Conservation (phyloP, 2,329 filamentous ascomycete species). For the Chlorencoelia australis region DNA sequence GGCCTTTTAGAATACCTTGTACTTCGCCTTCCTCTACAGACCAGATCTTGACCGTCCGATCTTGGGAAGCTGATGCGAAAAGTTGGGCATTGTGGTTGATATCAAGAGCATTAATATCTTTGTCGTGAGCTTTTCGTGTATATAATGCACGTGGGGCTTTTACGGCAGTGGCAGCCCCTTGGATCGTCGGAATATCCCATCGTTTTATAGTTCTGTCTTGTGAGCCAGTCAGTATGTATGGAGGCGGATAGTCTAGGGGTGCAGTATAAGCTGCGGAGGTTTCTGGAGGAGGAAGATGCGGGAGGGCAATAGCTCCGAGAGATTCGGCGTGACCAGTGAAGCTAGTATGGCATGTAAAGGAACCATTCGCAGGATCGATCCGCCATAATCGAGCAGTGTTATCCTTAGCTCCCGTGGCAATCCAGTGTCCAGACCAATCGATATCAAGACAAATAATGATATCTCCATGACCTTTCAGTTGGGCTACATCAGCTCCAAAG, state of each 20-base stretch:
- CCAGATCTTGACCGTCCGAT: slow-evolving; percentile 96
- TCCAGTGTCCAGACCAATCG: slow-evolving; percentile 96
- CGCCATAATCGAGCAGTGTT: slow-evolving; percentile 90
- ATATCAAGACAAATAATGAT: slow-evolving; percentile 92
- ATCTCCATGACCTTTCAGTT: slow-evolving; percentile 84
- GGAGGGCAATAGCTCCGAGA: slow-evolving; percentile 77
- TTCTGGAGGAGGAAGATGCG: slow-evolving; percentile 56
- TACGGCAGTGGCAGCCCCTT: slow-evolving; percentile 35
- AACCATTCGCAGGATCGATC: slow-evolving; percentile 63
- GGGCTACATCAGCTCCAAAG: slow-evolving; percentile 81
- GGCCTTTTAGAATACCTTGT: slow-evolving; percentile 81
- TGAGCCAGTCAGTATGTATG: slow-evolving; percentile 82
- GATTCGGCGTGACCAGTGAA: slow-evolving; percentile 94
- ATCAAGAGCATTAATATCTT: slow-evolving; percentile 94
- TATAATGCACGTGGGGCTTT: slow-evolving; percentile 59
- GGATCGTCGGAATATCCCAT: slow-evolving; percentile 66
- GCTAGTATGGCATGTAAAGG: slow-evolving; percentile 68
- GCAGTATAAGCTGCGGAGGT: slow-evolving; percentile 61
- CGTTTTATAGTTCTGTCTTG: slow-evolving; percentile 93
- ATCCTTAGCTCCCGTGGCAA: slow-evolving; percentile 92
- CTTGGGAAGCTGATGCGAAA: slow-evolving; percentile 93
- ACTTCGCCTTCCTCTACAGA: slow-evolving; percentile 82
- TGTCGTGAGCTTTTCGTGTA: slow-evolving; percentile 93
- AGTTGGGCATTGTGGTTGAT: slow-evolving; percentile 64
- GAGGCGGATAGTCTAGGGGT: slow-evolving; percentile 69